Evolutionary conservation across 257 asterid species (phyloP), one percentile per base, ranked within the genome.

Genomic region (Orobanche coerulescens): DNA sequence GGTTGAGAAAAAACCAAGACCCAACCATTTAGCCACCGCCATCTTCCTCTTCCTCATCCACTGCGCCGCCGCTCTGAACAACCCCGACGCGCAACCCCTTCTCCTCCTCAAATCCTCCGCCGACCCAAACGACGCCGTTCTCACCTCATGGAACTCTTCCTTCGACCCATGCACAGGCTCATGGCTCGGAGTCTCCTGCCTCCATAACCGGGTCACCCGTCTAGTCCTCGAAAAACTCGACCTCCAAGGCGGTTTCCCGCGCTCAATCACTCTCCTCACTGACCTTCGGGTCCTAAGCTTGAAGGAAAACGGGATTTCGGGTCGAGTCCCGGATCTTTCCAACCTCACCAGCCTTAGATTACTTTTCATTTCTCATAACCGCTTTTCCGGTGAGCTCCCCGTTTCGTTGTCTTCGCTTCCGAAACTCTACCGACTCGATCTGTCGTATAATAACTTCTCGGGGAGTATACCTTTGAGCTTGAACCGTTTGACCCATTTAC

Each of bases 151-250:
- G 96, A 81, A 75, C 77, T 37, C 82, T 14, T 58, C 83, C 26
- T 60, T 83, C 22, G 42, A 77, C 69, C 90, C 83, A 36, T 90
- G 97, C 51, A 44, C 66, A 5, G 34, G 1, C 65, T 14, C 82
- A 22, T 90, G 96, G 94, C 39, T 72, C 23, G 97, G 96, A 1
- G 73, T 90, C 54, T 81, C 89, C 3, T 90, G 97, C 71, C 57
- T 71, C 8, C 85, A 57, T 49, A 69, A 68, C 75, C 78, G 94
- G 5, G 92, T 90, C 49, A 65, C 73, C 61, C 87, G 89, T 0
- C 47, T 90, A 3, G 96, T 87, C 48, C 96, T 90, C 14, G 92
- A 90, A 37, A 68, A 65, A 13, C 44, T 73, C 15, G 49, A 75
- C 22, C 89, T 91, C 11, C 71, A 58, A 0, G 85, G 81, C 68